These are phyloP conservation scores for Waltergamsia citrina DNA, from an alignment of 2,329 filamentous ascomycete genomes.

Conservation along the genomic window DNA sequence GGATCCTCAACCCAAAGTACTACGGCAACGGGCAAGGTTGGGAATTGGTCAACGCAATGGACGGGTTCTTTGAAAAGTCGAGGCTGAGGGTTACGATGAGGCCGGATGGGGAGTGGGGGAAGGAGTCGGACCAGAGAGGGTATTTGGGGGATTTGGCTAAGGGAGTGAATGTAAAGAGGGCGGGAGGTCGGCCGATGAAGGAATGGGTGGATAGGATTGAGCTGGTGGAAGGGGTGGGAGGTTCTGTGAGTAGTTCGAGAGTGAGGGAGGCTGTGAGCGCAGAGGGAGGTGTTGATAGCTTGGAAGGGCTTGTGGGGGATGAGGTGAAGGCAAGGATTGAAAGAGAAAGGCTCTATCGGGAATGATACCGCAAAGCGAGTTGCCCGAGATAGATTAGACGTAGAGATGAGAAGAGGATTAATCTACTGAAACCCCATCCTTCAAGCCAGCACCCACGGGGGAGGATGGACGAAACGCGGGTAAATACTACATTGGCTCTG, in stretches of 20 bases:
- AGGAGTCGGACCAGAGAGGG: slow-evolving; percentile 17
- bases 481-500: too few relatives aligned
- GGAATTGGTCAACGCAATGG: slow-evolving; percentile 44
- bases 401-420: too few relatives aligned
- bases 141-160: slow-evolving; percentile 42
- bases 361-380: too few relatives aligned
- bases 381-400: too few relatives aligned
- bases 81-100: slow-evolving; percentile 55
- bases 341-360: slow-evolving; percentile 42
- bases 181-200: slow-evolving; percentile 40
- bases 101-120: slow-evolving; percentile 51
- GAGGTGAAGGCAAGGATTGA: slow-evolving; percentile 50
- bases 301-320: slow-evolving; percentile 45
- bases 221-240: slow-evolving; percentile 40
- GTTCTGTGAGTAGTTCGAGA: slow-evolving; percentile 49
- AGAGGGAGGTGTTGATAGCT: slow-evolving; percentile 29
- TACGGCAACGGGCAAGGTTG: slow-evolving; percentile 32
- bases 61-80: slow-evolving; percentile 54
- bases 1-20: slow-evolving; percentile 66
- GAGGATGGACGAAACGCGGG: too few relatives aligned
- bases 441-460: too few relatives aligned
- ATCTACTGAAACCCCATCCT: too few relatives aligned
- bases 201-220: slow-evolving; percentile 53
- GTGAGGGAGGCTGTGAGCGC: slow-evolving; percentile 47
- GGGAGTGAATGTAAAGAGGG: slow-evolving; percentile 27